Base-by-base conservation (phyloP, 1,284 basidiomycete genomes). In the Fistulina hepatica region DNA sequence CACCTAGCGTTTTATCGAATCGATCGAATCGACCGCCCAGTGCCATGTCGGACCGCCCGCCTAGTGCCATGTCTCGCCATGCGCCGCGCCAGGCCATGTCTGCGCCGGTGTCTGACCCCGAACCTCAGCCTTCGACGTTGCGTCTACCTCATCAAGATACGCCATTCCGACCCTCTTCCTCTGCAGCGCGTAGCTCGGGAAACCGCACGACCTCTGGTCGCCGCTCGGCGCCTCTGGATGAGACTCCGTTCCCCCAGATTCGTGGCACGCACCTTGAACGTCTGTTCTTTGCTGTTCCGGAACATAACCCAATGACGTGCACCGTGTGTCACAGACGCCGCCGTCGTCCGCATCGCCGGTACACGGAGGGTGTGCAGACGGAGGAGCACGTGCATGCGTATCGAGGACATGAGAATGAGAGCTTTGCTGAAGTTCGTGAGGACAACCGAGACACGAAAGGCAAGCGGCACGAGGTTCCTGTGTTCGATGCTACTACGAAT, bases 191-290 rank as follows among this genome's bases (percentile, higher is more conserved):
- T n/a, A n/a, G n/a, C n/a, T n/a, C n/a, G n/a, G n/a, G n/a, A n/a
- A n/a, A n/a, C n/a, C n/a, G n/a, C n/a, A n/a, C n/a, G n/a, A n/a
- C n/a, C n/a, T n/a, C n/a, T n/a, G n/a, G n/a, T n/a, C n/a, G n/a
- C n/a, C n/a, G n/a, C n/a, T n/a, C n/a, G n/a, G n/a, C n/a, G n/a
- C n/a, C n/a, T n/a, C n/a, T n/a, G n/a, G n/a, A n/a, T 1, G 68
- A 68, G 26, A 66, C 75, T 1, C 80, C 85, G 0, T 89, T 91
- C 62, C 88, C 88, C 1, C 74, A 76, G 43, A 89, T 91, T 35
- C 73, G 77, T 11, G 81, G 83, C 8, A 73, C 73, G 32, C 73
- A 68, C 26, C 67, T 89, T 30, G 86, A 91, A 52, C 65, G 70
- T 0, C 59, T 89, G 36, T 91, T 91, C 63, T 90, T 89, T 59